These are phyloP conservation scores for Cystobasidium slooffiae DNA, from an alignment of 1,284 basidiomycete species.

Conservation along the genomic window DNA sequence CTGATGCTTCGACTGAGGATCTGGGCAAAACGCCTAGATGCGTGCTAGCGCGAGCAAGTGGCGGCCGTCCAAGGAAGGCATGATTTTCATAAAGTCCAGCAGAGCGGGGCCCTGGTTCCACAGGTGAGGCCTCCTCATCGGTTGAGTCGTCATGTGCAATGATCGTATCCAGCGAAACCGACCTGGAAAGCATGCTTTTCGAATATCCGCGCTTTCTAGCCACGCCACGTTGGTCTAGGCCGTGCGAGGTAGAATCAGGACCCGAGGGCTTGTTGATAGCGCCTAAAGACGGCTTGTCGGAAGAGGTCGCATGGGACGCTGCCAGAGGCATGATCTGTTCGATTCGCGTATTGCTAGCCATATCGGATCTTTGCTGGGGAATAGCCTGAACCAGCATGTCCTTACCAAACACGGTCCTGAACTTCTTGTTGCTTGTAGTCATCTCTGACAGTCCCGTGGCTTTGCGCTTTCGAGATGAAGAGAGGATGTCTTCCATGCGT, in stretches of 20 bases:
- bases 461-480: constrained; percentile 18
- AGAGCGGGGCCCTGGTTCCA: not conserved
- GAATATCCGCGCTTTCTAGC: constrained; percentile 21
- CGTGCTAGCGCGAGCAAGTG: constrained; percentile 7
- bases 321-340: too few species aligned
- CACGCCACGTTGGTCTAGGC: not conserved
- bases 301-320: too few species aligned
- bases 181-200: not conserved
- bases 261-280: too few species aligned
- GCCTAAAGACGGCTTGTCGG: too few species aligned
- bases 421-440: too few species aligned
- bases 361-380: too few species aligned
- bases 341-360: too few species aligned
- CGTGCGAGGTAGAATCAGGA: not conserved
- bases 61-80: not conserved
- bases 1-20: not conserved
- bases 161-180: constrained; percentile 14
- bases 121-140: constrained; percentile 12
- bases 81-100: not conserved
- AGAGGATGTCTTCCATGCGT: constrained; percentile 35
- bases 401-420: too few species aligned
- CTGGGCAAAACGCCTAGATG: constrained; percentile 16
- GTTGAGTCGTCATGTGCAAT: constrained; percentile 9
- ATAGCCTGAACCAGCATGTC: too few species aligned
- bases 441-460: not conserved